A percentile compares a stretch with the other conserved stretches of the same genome.
Conservation (phyloP, 1,139 yeast species). For the Debaryomyces subglobosus region DNA sequence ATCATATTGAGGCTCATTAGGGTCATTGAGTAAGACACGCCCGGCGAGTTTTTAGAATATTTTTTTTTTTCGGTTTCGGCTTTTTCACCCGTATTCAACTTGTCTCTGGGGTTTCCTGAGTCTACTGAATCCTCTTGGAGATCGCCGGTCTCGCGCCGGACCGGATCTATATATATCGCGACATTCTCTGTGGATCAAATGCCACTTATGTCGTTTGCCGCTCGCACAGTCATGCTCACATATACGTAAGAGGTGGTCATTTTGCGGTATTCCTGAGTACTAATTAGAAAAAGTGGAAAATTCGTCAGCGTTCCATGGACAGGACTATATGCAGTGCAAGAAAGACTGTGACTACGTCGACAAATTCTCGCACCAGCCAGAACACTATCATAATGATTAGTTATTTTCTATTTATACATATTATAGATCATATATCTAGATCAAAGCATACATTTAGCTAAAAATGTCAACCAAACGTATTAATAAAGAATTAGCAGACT, state of each 20-base stretch:
- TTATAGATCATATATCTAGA: constrained; percentile 1
- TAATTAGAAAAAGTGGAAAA: constrained; percentile 3
- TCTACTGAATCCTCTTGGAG: too few species aligned
- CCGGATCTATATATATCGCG: too few species aligned
- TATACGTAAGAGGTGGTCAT: not conserved
- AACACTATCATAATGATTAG: constrained; percentile 6
- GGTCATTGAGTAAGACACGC: not conserved
- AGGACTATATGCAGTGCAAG: not conserved
- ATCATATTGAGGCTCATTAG: not conserved
- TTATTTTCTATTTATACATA: constrained; percentile 4
- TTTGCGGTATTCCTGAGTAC: constrained; percentile 1
- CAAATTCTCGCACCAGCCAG: constrained; percentile 7
- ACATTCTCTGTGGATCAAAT: not conserved
- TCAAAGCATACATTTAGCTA: constrained; percentile 1
- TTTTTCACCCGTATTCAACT: too few species aligned
- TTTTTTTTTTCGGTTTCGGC: not conserved
- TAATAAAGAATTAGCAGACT: constrained; percentile 90
- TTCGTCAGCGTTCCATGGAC: constrained; percentile 5
- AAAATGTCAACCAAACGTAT: constrained; percentile 90
- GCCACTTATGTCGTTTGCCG: not conserved
- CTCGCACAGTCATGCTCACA: not conserved
- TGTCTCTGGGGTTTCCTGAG: too few species aligned
- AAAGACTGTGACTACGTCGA: constrained; percentile 6
- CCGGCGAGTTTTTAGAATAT: too few species aligned
- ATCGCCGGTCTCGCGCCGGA: too few species aligned